Percentiles rank a stretch among this genome's conserved stretches.
Conservation (phyloP, 2,329 filamentous ascomycete species). For the Furcasterigmium furcatum region DNA sequence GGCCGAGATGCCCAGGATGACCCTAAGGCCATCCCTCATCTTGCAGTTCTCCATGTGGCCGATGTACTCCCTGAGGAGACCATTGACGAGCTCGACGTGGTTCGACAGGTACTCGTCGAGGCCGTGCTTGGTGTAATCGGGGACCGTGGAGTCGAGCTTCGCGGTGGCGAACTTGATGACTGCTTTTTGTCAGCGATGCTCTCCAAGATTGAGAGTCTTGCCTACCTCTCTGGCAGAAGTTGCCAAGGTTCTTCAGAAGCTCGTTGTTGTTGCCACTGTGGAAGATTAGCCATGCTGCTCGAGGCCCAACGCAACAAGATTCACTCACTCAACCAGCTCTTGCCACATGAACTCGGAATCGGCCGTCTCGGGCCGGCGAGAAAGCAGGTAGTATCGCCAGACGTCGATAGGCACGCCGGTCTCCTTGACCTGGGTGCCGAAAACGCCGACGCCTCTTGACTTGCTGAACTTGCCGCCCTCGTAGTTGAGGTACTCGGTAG, state of each 20-base stretch:
- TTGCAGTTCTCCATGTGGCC: constrained; percentile 68
- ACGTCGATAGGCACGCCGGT: constrained; percentile 82
- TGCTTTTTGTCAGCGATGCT: background rate
- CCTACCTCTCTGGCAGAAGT: constrained; percentile 62
- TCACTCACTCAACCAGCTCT: constrained; percentile 62
- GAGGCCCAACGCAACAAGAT: no score
- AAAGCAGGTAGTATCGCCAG: constrained; percentile 91
- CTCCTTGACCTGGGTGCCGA: constrained; percentile 84
- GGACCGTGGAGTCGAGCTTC: constrained; percentile 69
- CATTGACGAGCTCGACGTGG: constrained; percentile 62
- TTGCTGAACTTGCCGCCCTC: constrained; percentile 92
- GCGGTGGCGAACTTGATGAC: constrained; percentile 70
- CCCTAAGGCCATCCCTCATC: constrained; percentile 63
- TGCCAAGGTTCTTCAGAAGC: constrained; percentile 72
- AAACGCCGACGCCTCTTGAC: constrained; percentile 84
- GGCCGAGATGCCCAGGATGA: constrained; percentile 64
- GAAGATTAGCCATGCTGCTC: background rate
- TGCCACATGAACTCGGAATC: constrained; percentile 91
- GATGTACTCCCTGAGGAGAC: constrained; percentile 63
- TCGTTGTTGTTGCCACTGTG: constrained; percentile 75
- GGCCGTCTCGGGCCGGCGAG: constrained; percentile 78
- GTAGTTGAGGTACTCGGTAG: constrained; percentile 84
- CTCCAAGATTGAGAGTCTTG: background rate
- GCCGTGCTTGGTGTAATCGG: constrained; percentile 55
- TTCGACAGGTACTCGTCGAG: constrained; percentile 48